Percentiles rank a stretch among this genome's conserved stretches.
These are phyloP conservation scores for Nadsonia fulvescens DNA, from an alignment of 805 yeast genomes.

Conservation along the genomic window DNA sequence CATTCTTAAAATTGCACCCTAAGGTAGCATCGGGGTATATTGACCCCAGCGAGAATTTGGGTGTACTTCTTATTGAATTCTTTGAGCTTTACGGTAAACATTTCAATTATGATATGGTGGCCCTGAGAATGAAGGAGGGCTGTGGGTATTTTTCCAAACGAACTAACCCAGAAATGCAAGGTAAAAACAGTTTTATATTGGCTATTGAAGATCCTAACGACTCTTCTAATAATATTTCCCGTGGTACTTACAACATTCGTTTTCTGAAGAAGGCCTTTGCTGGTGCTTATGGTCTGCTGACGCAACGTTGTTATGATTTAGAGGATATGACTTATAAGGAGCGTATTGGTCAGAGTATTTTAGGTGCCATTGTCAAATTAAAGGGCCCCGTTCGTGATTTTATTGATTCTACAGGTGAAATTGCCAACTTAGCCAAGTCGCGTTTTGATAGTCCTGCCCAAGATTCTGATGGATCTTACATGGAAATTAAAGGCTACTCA, in stretches of 20 bases:
- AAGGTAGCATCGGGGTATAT: slow-evolving; percentile 49
- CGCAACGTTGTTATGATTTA: slow-evolving; percentile 58
- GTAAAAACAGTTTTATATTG: slow-evolving; percentile 39
- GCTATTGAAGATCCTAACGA: slow-evolving; percentile 87
- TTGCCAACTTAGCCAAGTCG: no score
- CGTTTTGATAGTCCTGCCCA: no score
- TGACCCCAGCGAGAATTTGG: slow-evolving; percentile 55
- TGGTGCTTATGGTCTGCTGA: slow-evolving; percentile 68
- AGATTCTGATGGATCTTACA: no score
- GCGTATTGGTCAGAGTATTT: slow-evolving; percentile 51
- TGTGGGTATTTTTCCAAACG: slow-evolving; percentile 43
- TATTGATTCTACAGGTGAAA: no score
- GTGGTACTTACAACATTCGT: slow-evolving; percentile 67
- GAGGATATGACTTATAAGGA: slow-evolving; percentile 46
- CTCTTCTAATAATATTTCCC: slow-evolving; percentile 59
- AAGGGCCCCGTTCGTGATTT: slow-evolving; percentile 61
- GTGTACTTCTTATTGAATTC: slow-evolving; percentile 74
- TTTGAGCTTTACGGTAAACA: slow-evolving; percentile 83
- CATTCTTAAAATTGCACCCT: slow-evolving; percentile 68
- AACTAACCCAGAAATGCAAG: slow-evolving; percentile 31
- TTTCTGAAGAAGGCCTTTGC: slow-evolving; percentile 73
- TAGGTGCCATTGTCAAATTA: slow-evolving; percentile 64
- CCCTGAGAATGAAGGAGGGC: slow-evolving; percentile 42
- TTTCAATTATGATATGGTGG: slow-evolving; percentile 69
- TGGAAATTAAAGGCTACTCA: no score